Conservation (phyloP, 176 grass and related monocot species). For the Juncus inflexus region DNA sequence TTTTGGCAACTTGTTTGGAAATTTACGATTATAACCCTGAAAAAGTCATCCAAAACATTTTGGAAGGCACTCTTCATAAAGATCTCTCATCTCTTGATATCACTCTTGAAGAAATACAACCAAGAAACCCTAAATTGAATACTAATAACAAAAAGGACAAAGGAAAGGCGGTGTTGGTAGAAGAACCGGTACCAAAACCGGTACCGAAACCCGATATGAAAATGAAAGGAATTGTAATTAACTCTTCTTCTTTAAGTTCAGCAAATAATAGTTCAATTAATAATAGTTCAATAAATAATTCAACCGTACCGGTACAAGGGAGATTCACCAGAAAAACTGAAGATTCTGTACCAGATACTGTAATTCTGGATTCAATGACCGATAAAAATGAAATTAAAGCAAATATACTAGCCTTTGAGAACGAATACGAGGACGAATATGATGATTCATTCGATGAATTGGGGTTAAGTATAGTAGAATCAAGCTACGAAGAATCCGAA, state of each 20-base stretch:
- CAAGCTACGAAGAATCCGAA: constrained; percentile 76
- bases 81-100: constrained; percentile 79
- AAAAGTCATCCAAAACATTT: constrained; percentile 87
- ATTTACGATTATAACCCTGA: constrained; percentile 79
- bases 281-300: constrained; percentile 24
- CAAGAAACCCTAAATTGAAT: constrained; percentile 34
- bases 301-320: constrained; percentile 46
- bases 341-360: constrained; percentile 44
- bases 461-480: constrained; percentile 74
- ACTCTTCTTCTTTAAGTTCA: constrained; percentile 44
- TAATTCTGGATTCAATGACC: constrained; percentile 52
- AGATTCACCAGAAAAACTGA: constrained; percentile 81
- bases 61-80: constrained; percentile 87
- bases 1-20: constrained; percentile 84
- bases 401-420: constrained; percentile 51
- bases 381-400: constrained; percentile 57
- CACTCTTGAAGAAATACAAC: constrained; percentile 65
- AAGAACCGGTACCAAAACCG: constrained; percentile 39
- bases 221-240: constrained; percentile 16
- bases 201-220: constrained; percentile 28
- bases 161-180: constrained; percentile 66
- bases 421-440: constrained; percentile 65
- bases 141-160: constrained; percentile 55
- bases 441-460: constrained; percentile 99
- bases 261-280: constrained; percentile 28